A percentile compares a stretch with the other conserved stretches of the same genome.
These are phyloP conservation scores for Teunomyces pallodes DNA, from an alignment of 805 yeast species.

Conservation along the genomic window DNA sequence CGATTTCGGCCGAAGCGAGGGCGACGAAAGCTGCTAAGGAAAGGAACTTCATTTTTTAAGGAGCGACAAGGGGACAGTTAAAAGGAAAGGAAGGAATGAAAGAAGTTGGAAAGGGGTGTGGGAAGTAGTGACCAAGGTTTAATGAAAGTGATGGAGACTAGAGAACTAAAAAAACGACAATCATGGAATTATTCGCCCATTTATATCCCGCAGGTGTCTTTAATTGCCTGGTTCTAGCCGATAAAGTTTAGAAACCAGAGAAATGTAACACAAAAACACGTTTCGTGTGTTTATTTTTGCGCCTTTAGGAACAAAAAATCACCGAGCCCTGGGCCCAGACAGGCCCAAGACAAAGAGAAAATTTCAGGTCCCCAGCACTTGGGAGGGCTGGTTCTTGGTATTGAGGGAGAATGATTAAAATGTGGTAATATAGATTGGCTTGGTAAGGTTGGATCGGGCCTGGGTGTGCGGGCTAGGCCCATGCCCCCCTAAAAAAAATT, in stretches of 20 bases:
- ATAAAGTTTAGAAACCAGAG: background rate
- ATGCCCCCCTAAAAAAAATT: no score
- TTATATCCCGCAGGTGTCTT: background rate
- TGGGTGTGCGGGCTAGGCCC: no score
- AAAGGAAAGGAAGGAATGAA: background rate
- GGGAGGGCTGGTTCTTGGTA: background rate
- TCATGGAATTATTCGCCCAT: background rate
- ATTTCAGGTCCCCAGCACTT: background rate
- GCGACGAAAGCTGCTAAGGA: slow-evolving; percentile 20
- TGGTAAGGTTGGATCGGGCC: no score
- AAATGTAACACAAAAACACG: background rate
- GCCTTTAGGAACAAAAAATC: background rate
- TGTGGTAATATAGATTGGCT: no score
- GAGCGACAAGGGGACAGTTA: slow-evolving; percentile 1
- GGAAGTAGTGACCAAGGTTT: background rate
- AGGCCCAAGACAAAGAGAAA: background rate
- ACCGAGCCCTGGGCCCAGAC: background rate
- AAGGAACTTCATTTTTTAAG: slow-evolving; percentile 18
- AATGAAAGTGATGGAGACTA: slow-evolving; percentile 5
- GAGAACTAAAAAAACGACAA: background rate
- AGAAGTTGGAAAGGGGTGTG: background rate
- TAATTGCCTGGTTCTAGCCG: background rate
- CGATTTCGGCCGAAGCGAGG: slow-evolving; percentile 21
- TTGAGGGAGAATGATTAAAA: no score
- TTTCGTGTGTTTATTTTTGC: background rate